Evolutionary conservation across 1,284 basidiomycete genomes (phyloP), one percentile per base, ranked within the genome.

Genomic region (Apiotrichum porosum): DNA sequence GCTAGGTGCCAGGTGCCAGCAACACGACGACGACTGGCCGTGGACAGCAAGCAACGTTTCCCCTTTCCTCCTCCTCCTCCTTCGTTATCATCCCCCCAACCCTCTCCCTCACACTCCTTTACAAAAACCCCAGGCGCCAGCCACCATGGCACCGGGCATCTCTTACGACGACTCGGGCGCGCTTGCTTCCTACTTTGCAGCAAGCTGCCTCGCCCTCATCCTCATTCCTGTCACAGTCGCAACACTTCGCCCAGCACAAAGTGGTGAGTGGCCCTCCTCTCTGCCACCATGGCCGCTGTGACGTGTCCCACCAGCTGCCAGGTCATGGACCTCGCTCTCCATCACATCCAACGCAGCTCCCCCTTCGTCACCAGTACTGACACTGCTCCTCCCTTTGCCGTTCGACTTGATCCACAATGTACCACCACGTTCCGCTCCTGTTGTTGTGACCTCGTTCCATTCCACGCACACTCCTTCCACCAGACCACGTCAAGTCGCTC

Each of bases 131-230:
- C 21, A 36, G 32, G 30, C 43, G 37, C 39, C 19, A 42, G 26
- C 26, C 26, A 58, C 33, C 44, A 68, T 66, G 65, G 62, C 63
- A 15, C 65, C 69, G 10, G 72, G 71, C 30, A 71, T 73, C 33
- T 66, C 68, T 72, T 93, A 93, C 73, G 90, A 93, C 74, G 88
- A 92, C 75, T 81, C 81, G 43, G 89, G 90, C 57, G 84, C 83
- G 58, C 85, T 93, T 81, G 88, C 89, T 62, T 81, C 84, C 26
- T 93, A 90, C 76, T 93, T 93, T 73, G 75, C 89, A 53, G 81
- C 93, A 49, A 88, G 88, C 9, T 84, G 91, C 68, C 82, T 94
- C 57, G 82, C 82, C 44, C 78, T 93, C 57, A 66, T 89, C 47
- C 81, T 94, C 49, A 71, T 89, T 37, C 90, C 90, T 0, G 69